Evolutionary conservation across 2,329 filamentous ascomycete species (phyloP), one percentile per base, ranked within the genome.

Genomic region (Penicillium palitans): DNA sequence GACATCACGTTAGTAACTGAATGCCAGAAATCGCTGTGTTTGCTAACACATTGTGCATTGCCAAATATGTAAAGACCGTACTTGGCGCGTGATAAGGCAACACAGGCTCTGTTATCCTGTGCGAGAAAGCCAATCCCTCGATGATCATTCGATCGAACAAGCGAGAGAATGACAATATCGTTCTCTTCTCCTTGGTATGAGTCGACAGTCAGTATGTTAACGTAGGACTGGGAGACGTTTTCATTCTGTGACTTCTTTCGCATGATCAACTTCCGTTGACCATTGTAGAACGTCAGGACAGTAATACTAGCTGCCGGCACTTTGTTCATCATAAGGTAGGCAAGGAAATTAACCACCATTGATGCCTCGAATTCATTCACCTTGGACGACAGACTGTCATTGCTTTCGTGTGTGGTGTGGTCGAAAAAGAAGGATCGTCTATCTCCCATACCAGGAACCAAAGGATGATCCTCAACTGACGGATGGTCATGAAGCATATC

Each of bases 171-270:
- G 10, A 97, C 81, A 9, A 96, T 80, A 25, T 93, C 89, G 61
- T 96, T 96, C 70, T 96, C 91, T 67, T 96, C 91, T 13, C 92
- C 92, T 72, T 96, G 92, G 68, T 93, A 96, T 0, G 89, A 90
- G 68, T 96, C 93, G 0, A 97, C 90, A 0, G 92, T 96, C 35
- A 85, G 84, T 1, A 96, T 87, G 2, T 88, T 88, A 65, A 74
- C 72, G 4, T 68, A 61, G n/a, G 72, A 64, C 55, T 78, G 74
- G 45, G 86, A 76, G 51, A 51, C 5, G 7, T 21, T 80, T 78
- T 1, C 70, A 68, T 58, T 80, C 74, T 8, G 67, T 8, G 21
- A 15, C 13, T 47, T 53, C 68, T 60, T 70, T 77, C 46, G 79
- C 0, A 86, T 66, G 2, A 96, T 80, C 2, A 81, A 76, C 63